A percentile compares a stretch with the other conserved stretches of the same genome.
Conservation (phyloP, 371 early-diverging fungal genomes). For the Funneliformis caledonium region DNA sequence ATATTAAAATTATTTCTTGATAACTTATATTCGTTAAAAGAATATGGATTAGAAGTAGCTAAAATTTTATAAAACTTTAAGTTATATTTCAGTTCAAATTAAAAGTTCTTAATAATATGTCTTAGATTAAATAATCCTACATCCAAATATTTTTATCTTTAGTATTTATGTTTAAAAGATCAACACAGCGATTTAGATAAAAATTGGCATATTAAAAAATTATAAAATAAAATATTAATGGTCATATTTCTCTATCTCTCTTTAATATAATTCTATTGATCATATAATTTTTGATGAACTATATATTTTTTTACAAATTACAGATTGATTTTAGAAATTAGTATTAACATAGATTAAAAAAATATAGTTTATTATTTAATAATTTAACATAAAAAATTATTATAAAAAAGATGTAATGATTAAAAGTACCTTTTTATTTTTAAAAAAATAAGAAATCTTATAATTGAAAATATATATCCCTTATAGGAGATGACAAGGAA, state of each 20-base stretch:
- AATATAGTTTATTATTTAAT: neutral
- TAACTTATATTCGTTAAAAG: too few relatives aligned
- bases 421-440: neutral
- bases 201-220: too few relatives aligned
- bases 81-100: conserved; percentile 1
- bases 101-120: neutral
- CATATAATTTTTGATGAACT: neutral
- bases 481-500: neutral
- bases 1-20: too few relatives aligned
- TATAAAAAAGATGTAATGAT: too few relatives aligned
- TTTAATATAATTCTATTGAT: neutral
- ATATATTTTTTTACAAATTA: neutral
- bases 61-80: neutral
- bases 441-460: neutral
- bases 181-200: neutral
- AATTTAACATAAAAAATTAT: neutral
- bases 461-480: neutral
- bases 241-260: neutral
- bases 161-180: conserved; percentile 13
- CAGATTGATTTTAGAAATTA: neutral
- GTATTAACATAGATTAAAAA: neutral
- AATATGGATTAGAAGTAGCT: too few relatives aligned
- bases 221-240: too few relatives aligned
- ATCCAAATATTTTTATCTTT: conserved; percentile 5
- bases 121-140: conserved; percentile 4